These are phyloP conservation scores for Boechera stricta DNA, from an alignment of 345 rosid species.

Conservation along the genomic window DNA sequence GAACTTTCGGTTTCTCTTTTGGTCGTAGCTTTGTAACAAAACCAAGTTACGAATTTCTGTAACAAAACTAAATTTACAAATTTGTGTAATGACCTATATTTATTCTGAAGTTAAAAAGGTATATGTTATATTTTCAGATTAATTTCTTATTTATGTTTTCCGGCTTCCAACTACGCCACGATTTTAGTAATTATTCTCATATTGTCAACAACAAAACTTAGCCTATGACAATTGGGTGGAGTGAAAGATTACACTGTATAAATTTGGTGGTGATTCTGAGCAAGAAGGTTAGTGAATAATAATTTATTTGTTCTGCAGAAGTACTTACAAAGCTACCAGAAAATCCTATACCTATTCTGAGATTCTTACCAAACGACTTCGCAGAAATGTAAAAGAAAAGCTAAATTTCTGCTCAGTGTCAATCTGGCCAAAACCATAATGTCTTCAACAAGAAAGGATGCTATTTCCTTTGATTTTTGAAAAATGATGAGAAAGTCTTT, in stretches of 20 bases:
- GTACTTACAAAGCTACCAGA: not conserved
- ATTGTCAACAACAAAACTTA: not conserved
- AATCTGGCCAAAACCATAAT: not conserved
- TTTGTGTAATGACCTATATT: not conserved
- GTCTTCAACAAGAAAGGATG: not conserved
- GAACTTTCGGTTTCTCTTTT: not conserved
- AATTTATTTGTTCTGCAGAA: not conserved
- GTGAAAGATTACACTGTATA: not conserved
- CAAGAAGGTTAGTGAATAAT: not conserved
- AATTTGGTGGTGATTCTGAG: not conserved
- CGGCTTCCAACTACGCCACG: not conserved
- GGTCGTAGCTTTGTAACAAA: too few species aligned
- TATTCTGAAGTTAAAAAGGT: not conserved
- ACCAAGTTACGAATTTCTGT: too few species aligned
- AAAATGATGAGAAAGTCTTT: not conserved
- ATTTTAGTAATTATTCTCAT: not conserved
- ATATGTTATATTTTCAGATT: not conserved
- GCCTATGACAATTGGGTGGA: not conserved
- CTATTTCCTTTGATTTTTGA: not conserved
- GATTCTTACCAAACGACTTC: not conserved
- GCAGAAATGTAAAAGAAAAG: not conserved
- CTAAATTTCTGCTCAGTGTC: not conserved
- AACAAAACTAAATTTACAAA: slow-evolving; percentile 8
- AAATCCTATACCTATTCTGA: not conserved
- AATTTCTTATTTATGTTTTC: not conserved